phyloP scores from a whole-genome alignment of 257 asterid genomes.

The Nicotiana paniculata region DNA sequence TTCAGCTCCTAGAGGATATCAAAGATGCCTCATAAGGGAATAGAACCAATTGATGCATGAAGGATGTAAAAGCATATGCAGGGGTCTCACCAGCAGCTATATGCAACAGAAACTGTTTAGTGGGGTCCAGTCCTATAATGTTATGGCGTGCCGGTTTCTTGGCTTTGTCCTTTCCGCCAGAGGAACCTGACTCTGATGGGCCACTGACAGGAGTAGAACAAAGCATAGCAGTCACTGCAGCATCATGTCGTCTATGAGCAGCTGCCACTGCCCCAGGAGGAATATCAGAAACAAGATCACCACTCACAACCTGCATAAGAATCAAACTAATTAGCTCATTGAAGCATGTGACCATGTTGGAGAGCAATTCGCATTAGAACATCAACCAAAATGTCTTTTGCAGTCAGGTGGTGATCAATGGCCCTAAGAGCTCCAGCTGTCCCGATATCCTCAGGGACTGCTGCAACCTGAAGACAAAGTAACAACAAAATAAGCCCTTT shows the following conservation, averaged over 20 bases:
- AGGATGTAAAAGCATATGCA: slow-evolving; percentile 8
- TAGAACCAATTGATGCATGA: slow-evolving; percentile 5
- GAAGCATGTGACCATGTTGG: slow-evolving; percentile 7
- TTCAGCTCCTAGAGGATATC: slow-evolving; percentile 59
- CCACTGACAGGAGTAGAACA: slow-evolving; percentile 89
- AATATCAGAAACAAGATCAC: slow-evolving; percentile 90
- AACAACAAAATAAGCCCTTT: background rate
- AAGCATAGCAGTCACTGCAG: slow-evolving; percentile 93
- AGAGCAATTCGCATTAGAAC: slow-evolving; percentile 10
- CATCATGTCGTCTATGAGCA: slow-evolving; percentile 90
- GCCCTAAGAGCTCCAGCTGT: slow-evolving; percentile 97
- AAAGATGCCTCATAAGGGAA: slow-evolving; percentile 14
- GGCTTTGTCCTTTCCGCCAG: slow-evolving; percentile 87
- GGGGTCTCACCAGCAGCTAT: slow-evolving; percentile 75
- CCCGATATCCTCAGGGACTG: slow-evolving; percentile 94
- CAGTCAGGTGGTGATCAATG: slow-evolving; percentile 77
- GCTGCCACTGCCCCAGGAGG: slow-evolving; percentile 94
- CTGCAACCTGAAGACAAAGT: slow-evolving; percentile 61
- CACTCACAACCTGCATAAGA: slow-evolving; percentile 77
- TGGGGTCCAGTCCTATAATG: slow-evolving; percentile 84
- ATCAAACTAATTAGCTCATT: slow-evolving; percentile 17
- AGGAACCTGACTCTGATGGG: slow-evolving; percentile 71
- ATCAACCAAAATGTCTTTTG: slow-evolving; percentile 80
- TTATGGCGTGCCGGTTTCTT: slow-evolving; percentile 72
- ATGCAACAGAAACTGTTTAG: slow-evolving; percentile 81